These are phyloP conservation scores for Pyrenopolyporus hunteri DNA, from an alignment of 495 filamentous ascomycete species.

Conservation along the genomic window DNA sequence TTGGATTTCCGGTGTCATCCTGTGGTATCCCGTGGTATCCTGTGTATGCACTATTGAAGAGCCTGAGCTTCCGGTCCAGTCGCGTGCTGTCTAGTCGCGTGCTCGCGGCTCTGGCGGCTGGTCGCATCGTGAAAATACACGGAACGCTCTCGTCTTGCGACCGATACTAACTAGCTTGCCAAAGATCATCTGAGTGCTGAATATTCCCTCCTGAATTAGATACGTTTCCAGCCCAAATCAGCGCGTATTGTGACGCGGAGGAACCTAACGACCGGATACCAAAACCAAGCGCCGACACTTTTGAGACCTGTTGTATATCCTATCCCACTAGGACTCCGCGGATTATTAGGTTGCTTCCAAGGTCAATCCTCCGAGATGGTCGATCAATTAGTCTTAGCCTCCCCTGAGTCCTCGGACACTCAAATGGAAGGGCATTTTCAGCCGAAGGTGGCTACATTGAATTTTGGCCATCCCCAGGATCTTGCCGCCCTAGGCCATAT, in stretches of 20 bases:
- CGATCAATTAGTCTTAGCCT: conserved; percentile 28
- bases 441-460: conserved; percentile 14
- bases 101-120: not conserved
- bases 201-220: no score
- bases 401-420: conserved; percentile 26
- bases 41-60: not conserved
- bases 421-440: conserved; percentile 23
- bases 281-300: no score
- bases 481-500: conserved; percentile 24
- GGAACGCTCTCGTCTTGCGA: not conserved
- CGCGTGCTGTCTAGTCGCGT: conserved; percentile 11
- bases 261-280: conserved; percentile 1
- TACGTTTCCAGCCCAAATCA: not conserved
- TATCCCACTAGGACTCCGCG: not conserved
- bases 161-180: conserved; percentile 13
- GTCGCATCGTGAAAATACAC: conserved; percentile 12
- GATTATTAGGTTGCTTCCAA: conserved; percentile 1
- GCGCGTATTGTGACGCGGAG: conserved; percentile 1
- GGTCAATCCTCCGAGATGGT: conserved; percentile 22
- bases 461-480: conserved; percentile 19
- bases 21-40: not conserved
- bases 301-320: conserved; percentile 10
- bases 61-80: not conserved
- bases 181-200: no score
- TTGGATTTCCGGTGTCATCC: conserved; percentile 2